A percentile compares a stretch with the other conserved stretches of the same genome.
phyloP scores from a whole-genome alignment of 2,329 filamentous ascomycete genomes.

The Zalaria obscura region DNA sequence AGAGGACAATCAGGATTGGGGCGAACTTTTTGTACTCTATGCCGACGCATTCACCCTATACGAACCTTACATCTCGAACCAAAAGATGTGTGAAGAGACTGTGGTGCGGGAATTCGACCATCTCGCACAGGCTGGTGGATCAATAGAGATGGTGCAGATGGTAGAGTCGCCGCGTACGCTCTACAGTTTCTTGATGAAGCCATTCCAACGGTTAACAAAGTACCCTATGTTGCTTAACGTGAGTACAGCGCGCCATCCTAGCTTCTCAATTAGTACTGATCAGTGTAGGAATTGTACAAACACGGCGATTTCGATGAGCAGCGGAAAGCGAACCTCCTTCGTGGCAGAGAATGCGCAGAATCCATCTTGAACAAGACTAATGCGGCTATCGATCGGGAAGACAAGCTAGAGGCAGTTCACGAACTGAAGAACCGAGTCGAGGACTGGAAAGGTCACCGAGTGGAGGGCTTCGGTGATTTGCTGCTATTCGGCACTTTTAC shows the following conservation, averaged over 20 bases:
- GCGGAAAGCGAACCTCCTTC: conserved; percentile 55
- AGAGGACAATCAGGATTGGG: conserved; percentile 73
- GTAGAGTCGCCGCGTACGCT: conserved; percentile 77
- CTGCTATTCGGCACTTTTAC: conserved; percentile 82
- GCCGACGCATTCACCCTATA: conserved; percentile 86
- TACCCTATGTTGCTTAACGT: conserved; percentile 84
- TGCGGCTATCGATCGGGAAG: conserved; percentile 76
- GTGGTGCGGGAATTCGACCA: conserved; percentile 79
- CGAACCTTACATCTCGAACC: conserved; percentile 93
- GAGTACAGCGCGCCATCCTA: conserved; percentile 6
- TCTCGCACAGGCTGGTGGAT: conserved; percentile 57
- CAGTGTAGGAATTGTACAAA: conserved; percentile 63
- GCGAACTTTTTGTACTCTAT: conserved; percentile 73
- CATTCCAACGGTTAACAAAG: conserved; percentile 89
- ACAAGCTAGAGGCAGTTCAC: conserved; percentile 68
- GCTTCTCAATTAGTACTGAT: background rate
- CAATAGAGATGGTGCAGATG: conserved; percentile 47
- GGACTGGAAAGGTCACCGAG: conserved; percentile 89
- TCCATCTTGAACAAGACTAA: conserved; percentile 75
- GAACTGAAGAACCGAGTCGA: conserved; percentile 76
- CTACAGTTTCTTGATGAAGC: conserved; percentile 87
- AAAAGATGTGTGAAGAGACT: conserved; percentile 76
- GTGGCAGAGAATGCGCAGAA: conserved; percentile 70
- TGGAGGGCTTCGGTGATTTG: conserved; percentile 82
- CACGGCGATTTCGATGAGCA: conserved; percentile 62